Evolutionary conservation across 164 flowering plant species (phyloP).

Genomic region (Buxus sempervirens): DNA sequence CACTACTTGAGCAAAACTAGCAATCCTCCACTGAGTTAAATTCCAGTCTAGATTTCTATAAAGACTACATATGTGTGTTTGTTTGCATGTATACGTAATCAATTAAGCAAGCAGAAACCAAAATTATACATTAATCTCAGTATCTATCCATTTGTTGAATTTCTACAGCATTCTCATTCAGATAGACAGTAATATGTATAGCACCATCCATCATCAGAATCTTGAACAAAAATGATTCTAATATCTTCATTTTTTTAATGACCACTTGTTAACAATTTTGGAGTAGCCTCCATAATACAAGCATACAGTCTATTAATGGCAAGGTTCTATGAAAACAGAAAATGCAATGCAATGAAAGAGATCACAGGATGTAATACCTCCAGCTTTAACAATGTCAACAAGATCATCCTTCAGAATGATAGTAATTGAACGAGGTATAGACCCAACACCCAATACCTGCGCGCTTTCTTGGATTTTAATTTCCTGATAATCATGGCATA

Average conservation of each 20-base stretch:
- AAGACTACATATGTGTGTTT: too few species aligned
- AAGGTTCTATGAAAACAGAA: background rate
- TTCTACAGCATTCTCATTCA: too few species aligned
- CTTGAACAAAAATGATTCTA: background rate
- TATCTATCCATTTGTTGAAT: too few species aligned
- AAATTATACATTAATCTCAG: too few species aligned
- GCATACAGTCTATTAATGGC: background rate
- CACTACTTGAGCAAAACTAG: too few species aligned
- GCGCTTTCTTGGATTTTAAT: slow-evolving; percentile 95
- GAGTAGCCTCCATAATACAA: background rate
- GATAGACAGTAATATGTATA: too few species aligned
- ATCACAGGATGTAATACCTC: slow-evolving; percentile 49
- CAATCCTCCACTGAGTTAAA: too few species aligned
- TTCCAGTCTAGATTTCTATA: too few species aligned
- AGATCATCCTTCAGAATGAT: slow-evolving; percentile 87
- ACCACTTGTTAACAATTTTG: background rate
- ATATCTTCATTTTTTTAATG: too few species aligned
- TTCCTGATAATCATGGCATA: slow-evolving; percentile 95
- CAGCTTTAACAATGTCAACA: slow-evolving; percentile 96
- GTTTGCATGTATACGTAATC: too few species aligned
- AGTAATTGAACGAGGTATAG: slow-evolving; percentile 93
- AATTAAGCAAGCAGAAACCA: too few species aligned
- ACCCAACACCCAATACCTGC: slow-evolving; percentile 89
- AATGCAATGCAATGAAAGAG: background rate
- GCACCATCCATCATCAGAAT: background rate